Evolutionary conservation across 208 protist species (phyloP).

Genomic region (Crithidia sp.): DNA sequence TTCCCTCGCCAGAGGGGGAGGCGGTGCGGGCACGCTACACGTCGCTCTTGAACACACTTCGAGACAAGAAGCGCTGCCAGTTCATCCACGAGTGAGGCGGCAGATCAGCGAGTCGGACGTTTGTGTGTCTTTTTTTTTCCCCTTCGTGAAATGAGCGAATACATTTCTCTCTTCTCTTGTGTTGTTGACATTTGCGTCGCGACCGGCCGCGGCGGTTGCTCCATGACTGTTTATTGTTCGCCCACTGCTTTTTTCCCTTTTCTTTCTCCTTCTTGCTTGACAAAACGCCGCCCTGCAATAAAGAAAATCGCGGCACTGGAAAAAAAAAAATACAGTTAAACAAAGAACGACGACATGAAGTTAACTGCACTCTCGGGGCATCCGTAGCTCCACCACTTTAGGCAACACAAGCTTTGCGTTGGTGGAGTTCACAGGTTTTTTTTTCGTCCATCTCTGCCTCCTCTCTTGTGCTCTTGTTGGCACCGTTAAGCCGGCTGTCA

Average conservation of each 20-base stretch:
- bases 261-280: conserved; percentile 3
- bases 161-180: conserved; percentile 2
- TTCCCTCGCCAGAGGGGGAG: conserved; percentile 31
- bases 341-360: no score
- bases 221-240: background rate
- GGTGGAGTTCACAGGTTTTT: no score
- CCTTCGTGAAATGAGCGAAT: background rate
- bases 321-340: no score
- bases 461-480: no score
- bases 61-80: conserved; percentile 38
- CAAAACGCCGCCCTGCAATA: no score
- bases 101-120: background rate
- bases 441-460: no score
- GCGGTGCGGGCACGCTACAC: conserved; percentile 28
- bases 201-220: no score
- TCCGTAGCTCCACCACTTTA: no score
- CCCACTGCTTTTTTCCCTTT: background rate
- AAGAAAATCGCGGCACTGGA: no score
- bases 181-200: background rate
- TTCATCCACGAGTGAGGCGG: conserved; percentile 24
- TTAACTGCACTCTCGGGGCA: no score
- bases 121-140: background rate
- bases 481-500: no score
- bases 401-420: no score
- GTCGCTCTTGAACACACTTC: conserved; percentile 23